phyloP scores from a whole-genome alignment of 108 stramenopile species.

The Nitzschia sp. region DNA sequence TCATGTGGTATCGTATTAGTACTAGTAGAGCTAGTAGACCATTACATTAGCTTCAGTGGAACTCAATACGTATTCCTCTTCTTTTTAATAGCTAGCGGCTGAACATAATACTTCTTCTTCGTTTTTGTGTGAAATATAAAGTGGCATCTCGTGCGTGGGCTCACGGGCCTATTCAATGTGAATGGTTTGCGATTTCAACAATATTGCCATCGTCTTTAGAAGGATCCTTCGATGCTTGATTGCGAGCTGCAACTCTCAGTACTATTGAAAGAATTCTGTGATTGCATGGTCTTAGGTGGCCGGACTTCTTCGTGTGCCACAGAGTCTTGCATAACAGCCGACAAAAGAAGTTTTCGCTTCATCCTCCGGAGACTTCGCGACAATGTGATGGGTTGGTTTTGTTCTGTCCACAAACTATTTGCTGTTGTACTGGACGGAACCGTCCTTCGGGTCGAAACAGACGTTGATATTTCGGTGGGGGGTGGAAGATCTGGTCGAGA shows the following conservation, averaged over 20 bases:
- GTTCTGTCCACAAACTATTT: background rate
- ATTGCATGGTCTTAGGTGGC: background rate
- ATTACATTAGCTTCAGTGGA: too few species aligned
- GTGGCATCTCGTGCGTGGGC: too few species aligned
- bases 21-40: too few species aligned
- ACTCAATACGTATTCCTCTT: too few species aligned
- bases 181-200: too few species aligned
- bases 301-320: background rate
- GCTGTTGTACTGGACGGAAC: background rate
- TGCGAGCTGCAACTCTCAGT: background rate
- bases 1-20: too few species aligned
- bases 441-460: background rate
- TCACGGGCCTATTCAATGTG: too few species aligned
- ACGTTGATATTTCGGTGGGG: background rate
- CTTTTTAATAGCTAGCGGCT: too few species aligned
- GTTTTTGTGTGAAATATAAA: too few species aligned
- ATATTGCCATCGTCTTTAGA: background rate
- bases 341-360: constrained; percentile 13
- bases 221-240: background rate
- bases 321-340: background rate
- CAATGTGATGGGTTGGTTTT: background rate
- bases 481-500: background rate
- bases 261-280: background rate
- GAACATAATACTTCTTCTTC: too few species aligned
- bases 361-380: constrained; percentile 6